These are phyloP conservation scores for Yamadazyma blattariae DNA, from an alignment of 1,139 yeast species.

Conservation along the genomic window DNA sequence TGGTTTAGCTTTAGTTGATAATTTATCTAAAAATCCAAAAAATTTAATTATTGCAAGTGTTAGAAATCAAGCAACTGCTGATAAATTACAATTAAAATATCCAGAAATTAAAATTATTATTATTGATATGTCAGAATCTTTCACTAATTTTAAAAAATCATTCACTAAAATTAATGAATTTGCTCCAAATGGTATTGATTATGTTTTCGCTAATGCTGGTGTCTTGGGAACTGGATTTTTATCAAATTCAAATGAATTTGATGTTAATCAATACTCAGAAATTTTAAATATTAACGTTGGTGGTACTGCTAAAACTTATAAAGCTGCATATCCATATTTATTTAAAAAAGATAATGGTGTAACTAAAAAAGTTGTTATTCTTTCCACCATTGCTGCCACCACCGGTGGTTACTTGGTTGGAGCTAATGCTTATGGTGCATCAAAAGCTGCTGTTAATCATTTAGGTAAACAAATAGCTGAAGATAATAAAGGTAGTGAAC, in stretches of 20 bases:
- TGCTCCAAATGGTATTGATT: conserved; percentile 13
- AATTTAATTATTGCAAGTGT: conserved; percentile 26
- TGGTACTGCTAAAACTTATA: conserved; percentile 12
- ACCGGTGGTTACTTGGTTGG: conserved; percentile 2
- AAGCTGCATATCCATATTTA: conserved; percentile 11
- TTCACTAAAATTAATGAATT: conserved; percentile 8
- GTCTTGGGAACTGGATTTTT: conserved; percentile 6
- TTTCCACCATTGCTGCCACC: conserved; percentile 7
- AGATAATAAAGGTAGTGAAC: conserved; percentile 7
- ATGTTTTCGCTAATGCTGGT: conserved; percentile 11
- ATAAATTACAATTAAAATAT: conserved; percentile 4
- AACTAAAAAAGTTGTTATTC: conserved; percentile 8
- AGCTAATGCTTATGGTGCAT: conserved; percentile 13
- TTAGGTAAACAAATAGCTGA: conserved; percentile 9
- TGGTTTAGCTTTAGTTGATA: conserved; percentile 13
- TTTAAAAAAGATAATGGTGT: conserved; percentile 7
- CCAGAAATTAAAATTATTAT: conserved; percentile 14
- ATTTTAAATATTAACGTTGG: conserved; percentile 9
- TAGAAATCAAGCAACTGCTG: conserved; percentile 12
- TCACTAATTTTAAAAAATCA: conserved; percentile 6
- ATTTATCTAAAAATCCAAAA: conserved; percentile 7
- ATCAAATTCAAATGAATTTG: conserved; percentile 4
- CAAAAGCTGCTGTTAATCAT: conserved; percentile 13
- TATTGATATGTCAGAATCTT: conserved; percentile 8
- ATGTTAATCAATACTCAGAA: conserved; percentile 8